Evolutionary conservation across 2,329 filamentous ascomycete species (phyloP).

Genomic region (Aspergillus hiratsukae): DNA sequence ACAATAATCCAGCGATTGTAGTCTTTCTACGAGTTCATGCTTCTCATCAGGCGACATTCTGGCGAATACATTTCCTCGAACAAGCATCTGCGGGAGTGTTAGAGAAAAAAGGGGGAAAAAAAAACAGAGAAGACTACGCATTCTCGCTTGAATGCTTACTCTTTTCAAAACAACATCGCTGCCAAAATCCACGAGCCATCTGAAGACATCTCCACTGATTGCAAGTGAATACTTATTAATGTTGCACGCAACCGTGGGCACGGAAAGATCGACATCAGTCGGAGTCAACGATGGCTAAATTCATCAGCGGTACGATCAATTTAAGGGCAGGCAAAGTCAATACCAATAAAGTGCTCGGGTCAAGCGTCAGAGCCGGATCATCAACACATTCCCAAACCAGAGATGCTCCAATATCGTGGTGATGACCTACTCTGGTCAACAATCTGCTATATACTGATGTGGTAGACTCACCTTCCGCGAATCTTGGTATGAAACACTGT

Average conservation of each 20-base stretch:
- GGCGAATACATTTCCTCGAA: slow-evolving; percentile 87
- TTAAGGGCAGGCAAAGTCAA: slow-evolving; percentile 14
- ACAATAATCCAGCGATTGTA: slow-evolving; percentile 93
- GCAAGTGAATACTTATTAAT: slow-evolving; percentile 83
- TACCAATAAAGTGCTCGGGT: slow-evolving; percentile 70
- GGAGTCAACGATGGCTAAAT: slow-evolving; percentile 66
- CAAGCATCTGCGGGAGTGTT: slow-evolving; percentile 63
- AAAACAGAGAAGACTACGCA: not conserved
- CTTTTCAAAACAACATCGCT: slow-evolving; percentile 70
- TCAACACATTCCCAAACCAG: slow-evolving; percentile 95
- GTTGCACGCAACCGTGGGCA: slow-evolving; percentile 79
- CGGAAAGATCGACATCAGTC: slow-evolving; percentile 69
- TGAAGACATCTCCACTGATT: slow-evolving; percentile 88
- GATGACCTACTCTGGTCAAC: slow-evolving; percentile 51
- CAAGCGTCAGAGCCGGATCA: slow-evolving; percentile 70
- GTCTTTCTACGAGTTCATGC: slow-evolving; percentile 92
- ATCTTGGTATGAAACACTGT: slow-evolving; percentile 90
- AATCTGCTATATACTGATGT: not conserved
- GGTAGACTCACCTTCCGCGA: slow-evolving; percentile 59
- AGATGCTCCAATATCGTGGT: slow-evolving; percentile 65
- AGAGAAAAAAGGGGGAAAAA: not conserved
- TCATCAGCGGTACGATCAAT: slow-evolving; percentile 8
- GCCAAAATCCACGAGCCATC: slow-evolving; percentile 92
- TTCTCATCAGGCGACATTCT: slow-evolving; percentile 99
- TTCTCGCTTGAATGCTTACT: slow-evolving; percentile 41